Evolutionary conservation across 495 filamentous ascomycete species (phyloP).

Genomic region (Annulohypoxylon stygium): DNA sequence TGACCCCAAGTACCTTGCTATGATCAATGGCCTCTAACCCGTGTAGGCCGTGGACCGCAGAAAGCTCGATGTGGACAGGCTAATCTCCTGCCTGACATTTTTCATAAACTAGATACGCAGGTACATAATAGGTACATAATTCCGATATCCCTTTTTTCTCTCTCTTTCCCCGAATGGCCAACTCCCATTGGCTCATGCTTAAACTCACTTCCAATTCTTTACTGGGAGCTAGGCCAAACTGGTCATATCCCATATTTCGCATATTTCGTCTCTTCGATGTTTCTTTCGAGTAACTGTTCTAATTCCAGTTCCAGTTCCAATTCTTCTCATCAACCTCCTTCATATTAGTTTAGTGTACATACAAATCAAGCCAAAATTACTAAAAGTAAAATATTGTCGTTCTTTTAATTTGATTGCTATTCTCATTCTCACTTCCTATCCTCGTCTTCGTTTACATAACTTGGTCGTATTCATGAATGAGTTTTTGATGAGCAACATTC

Average conservation of each 20-base stretch:
- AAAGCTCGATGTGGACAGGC: conserved; percentile 27
- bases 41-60: neutral
- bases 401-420: conserved; percentile 25
- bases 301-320: neutral
- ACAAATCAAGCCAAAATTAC: conserved; percentile 11
- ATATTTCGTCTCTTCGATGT: neutral
- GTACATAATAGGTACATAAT: conserved; percentile 24
- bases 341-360: conserved; percentile 13
- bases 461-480: conserved; percentile 8
- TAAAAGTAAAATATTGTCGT: conserved; percentile 23
- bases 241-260: neutral
- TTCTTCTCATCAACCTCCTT: conserved; percentile 9
- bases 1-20: too few relatives aligned
- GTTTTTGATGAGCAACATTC: conserved; percentile 1
- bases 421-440: neutral
- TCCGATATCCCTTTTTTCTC: conserved; percentile 22
- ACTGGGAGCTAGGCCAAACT: neutral
- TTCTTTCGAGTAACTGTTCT: conserved; percentile 11
- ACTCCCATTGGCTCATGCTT: conserved; percentile 20
- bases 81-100: conserved; percentile 34
- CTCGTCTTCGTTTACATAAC: conserved; percentile 15
- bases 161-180: conserved; percentile 4
- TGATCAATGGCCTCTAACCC: neutral
- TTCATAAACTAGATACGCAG: conserved; percentile 15
- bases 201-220: conserved; percentile 23